phyloP scores from a whole-genome alignment of 2,329 filamentous ascomycete species.

The Dothideomycetes sp. region DNA sequence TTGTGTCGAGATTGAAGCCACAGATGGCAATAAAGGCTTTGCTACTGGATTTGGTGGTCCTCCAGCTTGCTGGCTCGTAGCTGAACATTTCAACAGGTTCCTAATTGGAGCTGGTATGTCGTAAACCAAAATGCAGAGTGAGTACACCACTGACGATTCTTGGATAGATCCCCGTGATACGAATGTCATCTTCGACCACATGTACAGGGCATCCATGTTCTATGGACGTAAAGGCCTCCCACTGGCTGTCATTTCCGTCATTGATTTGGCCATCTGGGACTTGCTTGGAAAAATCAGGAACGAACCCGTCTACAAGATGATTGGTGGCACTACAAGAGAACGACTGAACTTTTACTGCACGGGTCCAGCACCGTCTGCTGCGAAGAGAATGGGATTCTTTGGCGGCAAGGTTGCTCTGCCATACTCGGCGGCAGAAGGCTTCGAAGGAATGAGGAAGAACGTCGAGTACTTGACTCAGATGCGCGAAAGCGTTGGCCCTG shows the following conservation, averaged over 20 bases:
- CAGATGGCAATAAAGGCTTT: conserved; percentile 86
- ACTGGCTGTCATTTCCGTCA: conserved; percentile 84
- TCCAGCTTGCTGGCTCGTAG: conserved; percentile 86
- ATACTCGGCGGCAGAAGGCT: conserved; percentile 81
- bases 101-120: conserved; percentile 61
- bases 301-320: conserved; percentile 90
- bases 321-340: conserved; percentile 79
- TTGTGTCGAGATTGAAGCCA: conserved; percentile 79
- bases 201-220: conserved; percentile 95
- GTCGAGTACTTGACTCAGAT: conserved; percentile 81
- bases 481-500: conserved; percentile 72
- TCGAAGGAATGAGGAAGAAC: conserved; percentile 75
- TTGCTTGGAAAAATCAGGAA: conserved; percentile 81
- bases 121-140: not conserved
- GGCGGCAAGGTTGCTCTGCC: conserved; percentile 85
- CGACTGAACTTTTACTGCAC: conserved; percentile 91
- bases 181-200: conserved; percentile 87
- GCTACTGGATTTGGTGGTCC: conserved; percentile 91
- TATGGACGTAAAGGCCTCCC: conserved; percentile 90
- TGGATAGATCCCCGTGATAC: conserved; percentile 76
- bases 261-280: conserved; percentile 90
- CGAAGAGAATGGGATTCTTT: conserved; percentile 80
- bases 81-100: conserved; percentile 90
- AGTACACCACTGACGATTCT: conserved; percentile 12
- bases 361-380: conserved; percentile 70